A percentile compares a stretch with the other conserved stretches of the same genome.
Conservation (phyloP, 1,139 yeast genomes). For the Debaryomyces fabryi region DNA sequence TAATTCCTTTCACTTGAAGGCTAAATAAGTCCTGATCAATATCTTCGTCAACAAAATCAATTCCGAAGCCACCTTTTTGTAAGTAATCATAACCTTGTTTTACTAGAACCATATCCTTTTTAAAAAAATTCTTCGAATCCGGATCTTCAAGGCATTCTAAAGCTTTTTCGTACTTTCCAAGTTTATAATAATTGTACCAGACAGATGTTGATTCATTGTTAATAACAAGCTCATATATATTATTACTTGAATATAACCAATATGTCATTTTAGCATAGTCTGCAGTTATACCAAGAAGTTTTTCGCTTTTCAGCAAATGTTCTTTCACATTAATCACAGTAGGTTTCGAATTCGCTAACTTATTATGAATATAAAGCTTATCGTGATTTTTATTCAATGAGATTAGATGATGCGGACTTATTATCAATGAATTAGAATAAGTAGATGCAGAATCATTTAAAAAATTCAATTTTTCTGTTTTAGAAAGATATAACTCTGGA, state of each 20-base stretch:
- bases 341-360: constrained; percentile 22
- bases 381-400: constrained; percentile 19
- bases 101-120: constrained; percentile 56
- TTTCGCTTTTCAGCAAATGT: constrained; percentile 29
- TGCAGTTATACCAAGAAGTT: constrained; percentile 57
- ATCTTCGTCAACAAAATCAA: constrained; percentile 21
- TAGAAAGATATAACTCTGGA: constrained; percentile 28
- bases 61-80: constrained; percentile 46
- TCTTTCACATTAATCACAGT: constrained; percentile 14
- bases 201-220: constrained; percentile 71
- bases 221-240: constrained; percentile 55
- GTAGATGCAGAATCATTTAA: constrained; percentile 2
- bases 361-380: constrained; percentile 27
- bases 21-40: constrained; percentile 18
- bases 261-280: constrained; percentile 50
- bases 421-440: constrained; percentile 15
- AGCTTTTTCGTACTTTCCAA: constrained; percentile 71
- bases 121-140: constrained; percentile 28
- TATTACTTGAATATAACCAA: constrained; percentile 22
- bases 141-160: constrained; percentile 44
- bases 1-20: constrained; percentile 58
- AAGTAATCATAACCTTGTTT: constrained; percentile 66
- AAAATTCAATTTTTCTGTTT: constrained; percentile 17
- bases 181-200: constrained; percentile 71
- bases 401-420: constrained; percentile 32